phyloP scores from a whole-genome alignment of 176 grass and related monocot species.

The Aegilops umbellulata region DNA sequence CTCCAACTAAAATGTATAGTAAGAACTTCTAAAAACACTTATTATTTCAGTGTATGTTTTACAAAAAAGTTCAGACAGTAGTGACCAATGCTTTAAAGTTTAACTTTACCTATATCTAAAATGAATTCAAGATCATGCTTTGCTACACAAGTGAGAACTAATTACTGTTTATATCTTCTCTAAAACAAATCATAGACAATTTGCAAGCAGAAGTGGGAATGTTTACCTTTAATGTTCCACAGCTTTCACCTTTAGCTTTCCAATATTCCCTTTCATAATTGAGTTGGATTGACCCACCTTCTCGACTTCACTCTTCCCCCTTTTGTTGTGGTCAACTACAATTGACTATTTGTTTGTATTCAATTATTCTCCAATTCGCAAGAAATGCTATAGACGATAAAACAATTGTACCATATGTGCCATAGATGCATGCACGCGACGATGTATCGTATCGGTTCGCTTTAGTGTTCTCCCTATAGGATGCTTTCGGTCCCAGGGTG shows the following conservation, averaged over 20 bases:
- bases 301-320: not conserved
- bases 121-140: not conserved
- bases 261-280: constrained; percentile 19
- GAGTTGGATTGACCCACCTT: constrained; percentile 1
- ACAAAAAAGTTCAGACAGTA: not conserved
- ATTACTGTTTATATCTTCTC: not conserved
- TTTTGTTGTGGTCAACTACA: not conserved
- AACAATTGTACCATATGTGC: not conserved
- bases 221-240: not conserved
- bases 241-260: constrained; percentile 2
- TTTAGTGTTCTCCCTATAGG: constrained; percentile 1
- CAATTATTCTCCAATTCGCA: constrained; percentile 27
- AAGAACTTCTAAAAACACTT: no score
- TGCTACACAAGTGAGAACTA: not conserved
- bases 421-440: constrained; percentile 7
- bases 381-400: constrained; percentile 15
- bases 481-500: not conserved
- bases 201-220: no score
- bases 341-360: not conserved
- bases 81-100: not conserved
- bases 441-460: not conserved
- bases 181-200: not conserved
- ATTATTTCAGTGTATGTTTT: no score
- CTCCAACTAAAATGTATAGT: no score
- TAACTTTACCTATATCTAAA: not conserved